Conservation (phyloP, 257 asterid species). For the Solanum peruvianum region DNA sequence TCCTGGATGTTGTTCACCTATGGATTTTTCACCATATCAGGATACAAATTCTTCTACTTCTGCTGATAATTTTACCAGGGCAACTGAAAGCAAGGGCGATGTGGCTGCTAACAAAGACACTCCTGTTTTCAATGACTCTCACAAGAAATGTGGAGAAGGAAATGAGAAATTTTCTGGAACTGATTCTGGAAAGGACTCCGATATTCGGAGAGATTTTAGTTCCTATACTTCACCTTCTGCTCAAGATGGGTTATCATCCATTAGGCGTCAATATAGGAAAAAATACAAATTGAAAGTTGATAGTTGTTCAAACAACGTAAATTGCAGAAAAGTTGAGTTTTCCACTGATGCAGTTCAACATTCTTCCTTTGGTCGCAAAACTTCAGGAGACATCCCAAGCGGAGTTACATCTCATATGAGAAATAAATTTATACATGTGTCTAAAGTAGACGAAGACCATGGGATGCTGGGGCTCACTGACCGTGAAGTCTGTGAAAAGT, state of each 20-base stretch:
- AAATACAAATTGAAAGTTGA: conserved; percentile 63
- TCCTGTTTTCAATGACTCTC: neutral
- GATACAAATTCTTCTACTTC: conserved; percentile 20
- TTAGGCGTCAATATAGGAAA: conserved; percentile 59
- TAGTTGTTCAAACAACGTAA: conserved; percentile 19
- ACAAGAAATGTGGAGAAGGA: conserved; percentile 6
- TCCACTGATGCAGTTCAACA: conserved; percentile 6
- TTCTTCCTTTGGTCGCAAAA: conserved; percentile 1
- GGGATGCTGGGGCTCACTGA: conserved; percentile 22
- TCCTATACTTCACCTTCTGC: conserved; percentile 21
- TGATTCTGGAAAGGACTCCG: conserved; percentile 16
- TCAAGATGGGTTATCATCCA: conserved; percentile 55
- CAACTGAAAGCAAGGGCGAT: conserved; percentile 18
- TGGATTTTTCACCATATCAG: conserved; percentile 87
- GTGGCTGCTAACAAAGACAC: conserved; percentile 1
- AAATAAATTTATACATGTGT: neutral
- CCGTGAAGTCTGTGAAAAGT: conserved; percentile 53
- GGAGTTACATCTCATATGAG: neutral
- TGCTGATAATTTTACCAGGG: conserved; percentile 3
- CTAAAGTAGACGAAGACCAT: conserved; percentile 20
- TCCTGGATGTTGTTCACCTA: conserved; percentile 66
- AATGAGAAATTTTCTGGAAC: conserved; percentile 8
- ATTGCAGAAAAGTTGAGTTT: conserved; percentile 10
- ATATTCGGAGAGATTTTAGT: conserved; percentile 17
- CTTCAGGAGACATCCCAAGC: conserved; percentile 6